Conservation (phyloP, 805 yeast genomes). For the Wickerhamomyces hampshirensis region DNA sequence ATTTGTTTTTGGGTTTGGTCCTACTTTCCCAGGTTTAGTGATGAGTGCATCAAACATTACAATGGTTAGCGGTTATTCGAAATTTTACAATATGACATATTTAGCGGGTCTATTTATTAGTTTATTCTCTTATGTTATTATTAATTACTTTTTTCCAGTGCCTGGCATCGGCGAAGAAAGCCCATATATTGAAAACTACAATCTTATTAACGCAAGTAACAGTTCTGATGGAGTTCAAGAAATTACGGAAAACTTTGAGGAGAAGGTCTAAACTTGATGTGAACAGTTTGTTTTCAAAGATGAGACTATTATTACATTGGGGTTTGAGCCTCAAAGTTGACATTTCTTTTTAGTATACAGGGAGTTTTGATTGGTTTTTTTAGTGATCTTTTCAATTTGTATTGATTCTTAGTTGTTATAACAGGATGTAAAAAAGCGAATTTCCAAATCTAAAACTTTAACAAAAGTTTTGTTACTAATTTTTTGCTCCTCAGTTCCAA, state of each 20-base stretch:
- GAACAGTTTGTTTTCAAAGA: too few species aligned
- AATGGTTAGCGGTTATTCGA: conserved; percentile 6
- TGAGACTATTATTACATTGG: too few species aligned
- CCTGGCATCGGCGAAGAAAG: conserved; percentile 12
- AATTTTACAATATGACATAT: conserved; percentile 11
- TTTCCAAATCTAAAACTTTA: conserved; percentile 35
- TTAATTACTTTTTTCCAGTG: conserved; percentile 10
- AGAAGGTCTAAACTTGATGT: too few species aligned
- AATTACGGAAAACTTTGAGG: not conserved
- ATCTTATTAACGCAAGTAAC: not conserved
- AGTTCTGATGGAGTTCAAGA: not conserved
- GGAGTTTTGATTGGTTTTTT: too few species aligned
- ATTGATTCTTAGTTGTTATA: too few species aligned
- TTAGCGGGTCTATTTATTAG: conserved; percentile 8
- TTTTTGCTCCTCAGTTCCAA: conserved; percentile 12
- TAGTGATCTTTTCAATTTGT: too few species aligned
- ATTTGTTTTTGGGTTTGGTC: not conserved
- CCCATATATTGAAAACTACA: conserved; percentile 3
- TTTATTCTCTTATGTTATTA: conserved; percentile 6
- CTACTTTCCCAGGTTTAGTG: not conserved
- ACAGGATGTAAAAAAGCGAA: conserved; percentile 43
- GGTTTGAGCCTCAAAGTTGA: too few species aligned
- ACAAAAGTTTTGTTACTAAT: conserved; percentile 28
- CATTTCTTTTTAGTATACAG: too few species aligned
- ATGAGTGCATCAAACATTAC: conserved; percentile 2